Base-by-base conservation (phyloP, 2,329 filamentous ascomycete genomes). In the Mariannaea elegans region DNA sequence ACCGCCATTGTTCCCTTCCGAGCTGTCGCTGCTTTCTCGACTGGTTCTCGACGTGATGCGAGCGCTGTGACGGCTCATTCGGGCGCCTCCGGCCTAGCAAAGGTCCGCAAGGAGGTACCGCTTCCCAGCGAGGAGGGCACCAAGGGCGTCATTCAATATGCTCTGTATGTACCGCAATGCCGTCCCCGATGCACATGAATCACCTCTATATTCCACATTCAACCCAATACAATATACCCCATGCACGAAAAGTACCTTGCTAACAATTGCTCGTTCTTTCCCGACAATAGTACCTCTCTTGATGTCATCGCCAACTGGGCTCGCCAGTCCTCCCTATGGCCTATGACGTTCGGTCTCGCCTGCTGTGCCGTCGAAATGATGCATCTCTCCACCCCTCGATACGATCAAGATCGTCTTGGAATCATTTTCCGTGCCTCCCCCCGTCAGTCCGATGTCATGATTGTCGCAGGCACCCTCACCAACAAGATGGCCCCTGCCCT, bases 401-500 rank as follows among this genome's bases (percentile, higher is more conserved):
- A 96, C 85, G 92, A 96, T 73, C 91, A 95, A 75, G 92, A 96
- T 79, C 87, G 93, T 32, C 83, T 94, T 60, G 92, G 93, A 65
- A 95, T 96, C 75, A 95, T 96, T 75, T 96, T 95, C 86, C 89
- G 92, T 69, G 92, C 92, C 59, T 94, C 91, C 13, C 92, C 92
- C 2, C 89, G 92, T 65, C 92, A 96, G 78, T 91, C 92, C 61
- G 93, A 97, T 77, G 90, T 96, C 66, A 95, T 97, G 92, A 95
- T 97, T 71, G 93, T 97, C 19, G 93, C 93, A 23, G 93, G 93
- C 60, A 97, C 93, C 27, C 85, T 97, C 63, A 96, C 92, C 69
- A 97, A 97, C 84, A 97, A 97, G 83, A 97, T 97, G 93, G 93
- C 92, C 1, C 92, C 93, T 2, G 93, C 93, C 31, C 81, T 97